These are phyloP conservation scores for Trametes pubescens DNA, from an alignment of 1,284 basidiomycete species.

Conservation along the genomic window DNA sequence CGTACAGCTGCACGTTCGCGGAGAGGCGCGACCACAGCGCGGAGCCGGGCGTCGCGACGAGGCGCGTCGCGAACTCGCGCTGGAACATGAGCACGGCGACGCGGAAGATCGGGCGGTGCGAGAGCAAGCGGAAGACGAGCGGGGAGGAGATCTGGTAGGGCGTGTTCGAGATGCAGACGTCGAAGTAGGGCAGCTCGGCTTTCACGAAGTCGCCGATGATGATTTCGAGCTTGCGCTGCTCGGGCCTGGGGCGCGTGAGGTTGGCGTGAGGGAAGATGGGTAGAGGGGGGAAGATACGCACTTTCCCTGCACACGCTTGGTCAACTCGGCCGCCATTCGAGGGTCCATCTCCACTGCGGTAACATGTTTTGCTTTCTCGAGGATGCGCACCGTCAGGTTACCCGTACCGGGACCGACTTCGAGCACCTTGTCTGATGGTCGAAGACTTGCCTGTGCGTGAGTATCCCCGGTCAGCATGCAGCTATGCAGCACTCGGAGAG, in stretches of 20 bases:
- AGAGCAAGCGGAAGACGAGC: constrained; percentile 95
- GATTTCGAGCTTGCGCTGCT: constrained; percentile 94
- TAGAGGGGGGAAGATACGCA: constrained; percentile 56
- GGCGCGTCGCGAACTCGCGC: constrained; percentile 94
- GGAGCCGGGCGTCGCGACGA: constrained; percentile 88
- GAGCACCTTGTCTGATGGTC: constrained; percentile 94
- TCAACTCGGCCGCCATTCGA: constrained; percentile 97
- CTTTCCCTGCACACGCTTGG: constrained; percentile 98
- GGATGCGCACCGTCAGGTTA: constrained; percentile 93
- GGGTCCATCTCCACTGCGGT: constrained; percentile 99
- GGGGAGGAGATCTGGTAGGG: constrained; percentile 99
- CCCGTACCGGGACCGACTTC: constrained; percentile 99
- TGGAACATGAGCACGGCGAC: constrained; percentile 99
- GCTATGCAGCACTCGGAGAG: background rate
- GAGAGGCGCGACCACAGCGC: constrained; percentile 94
- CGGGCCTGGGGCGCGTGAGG: constrained; percentile 66
- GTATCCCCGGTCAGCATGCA: background rate
- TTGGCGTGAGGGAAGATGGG: constrained; percentile 6
- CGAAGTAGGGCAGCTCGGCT: constrained; percentile 95
- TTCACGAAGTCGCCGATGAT: constrained; percentile 98
- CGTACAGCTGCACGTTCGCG: constrained; percentile 96
- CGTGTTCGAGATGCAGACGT: constrained; percentile 99
- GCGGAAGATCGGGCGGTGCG: constrained; percentile 94
- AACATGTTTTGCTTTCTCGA: constrained; percentile 93
- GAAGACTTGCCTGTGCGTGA: constrained; percentile 79